These are phyloP conservation scores for Breviolum minutum DNA, from an alignment of 73 alveolate species.

Conservation along the genomic window DNA sequence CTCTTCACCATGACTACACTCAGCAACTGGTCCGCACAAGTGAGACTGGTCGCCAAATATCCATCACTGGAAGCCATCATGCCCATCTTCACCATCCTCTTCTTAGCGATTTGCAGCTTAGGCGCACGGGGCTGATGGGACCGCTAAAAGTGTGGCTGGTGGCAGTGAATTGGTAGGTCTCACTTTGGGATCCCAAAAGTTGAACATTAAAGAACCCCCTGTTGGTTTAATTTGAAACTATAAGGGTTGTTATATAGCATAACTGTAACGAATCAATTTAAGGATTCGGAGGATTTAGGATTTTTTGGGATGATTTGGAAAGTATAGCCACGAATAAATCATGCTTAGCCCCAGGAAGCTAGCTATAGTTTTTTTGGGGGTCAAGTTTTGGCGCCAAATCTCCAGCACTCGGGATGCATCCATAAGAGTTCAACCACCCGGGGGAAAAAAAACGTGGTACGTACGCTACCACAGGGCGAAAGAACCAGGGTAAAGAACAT, in stretches of 20 bases:
- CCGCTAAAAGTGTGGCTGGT: neutral
- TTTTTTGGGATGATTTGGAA: too few species aligned
- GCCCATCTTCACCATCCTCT: slow-evolving; percentile 63
- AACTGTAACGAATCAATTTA: too few species aligned
- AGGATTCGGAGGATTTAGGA: too few species aligned
- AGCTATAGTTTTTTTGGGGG: too few species aligned
- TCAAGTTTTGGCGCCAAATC: too few species aligned
- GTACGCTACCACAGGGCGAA: too few species aligned
- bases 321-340: too few species aligned
- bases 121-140: neutral
- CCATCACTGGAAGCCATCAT: slow-evolving; percentile 63
- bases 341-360: too few species aligned
- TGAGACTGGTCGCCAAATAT: slow-evolving; percentile 31
- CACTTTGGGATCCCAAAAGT: neutral
- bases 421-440: too few species aligned
- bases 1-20: slow-evolving; percentile 80
- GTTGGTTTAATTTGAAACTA: neutral
- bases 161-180: neutral
- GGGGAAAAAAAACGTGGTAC: too few species aligned
- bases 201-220: neutral
- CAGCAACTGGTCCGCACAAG: slow-evolving; percentile 64
- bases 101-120: slow-evolving; percentile 85
- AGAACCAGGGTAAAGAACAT: neutral
- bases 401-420: too few species aligned
- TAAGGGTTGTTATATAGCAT: too few species aligned